Conservation (phyloP, 345 rosid genomes). For the Ailanthus altissimus region DNA sequence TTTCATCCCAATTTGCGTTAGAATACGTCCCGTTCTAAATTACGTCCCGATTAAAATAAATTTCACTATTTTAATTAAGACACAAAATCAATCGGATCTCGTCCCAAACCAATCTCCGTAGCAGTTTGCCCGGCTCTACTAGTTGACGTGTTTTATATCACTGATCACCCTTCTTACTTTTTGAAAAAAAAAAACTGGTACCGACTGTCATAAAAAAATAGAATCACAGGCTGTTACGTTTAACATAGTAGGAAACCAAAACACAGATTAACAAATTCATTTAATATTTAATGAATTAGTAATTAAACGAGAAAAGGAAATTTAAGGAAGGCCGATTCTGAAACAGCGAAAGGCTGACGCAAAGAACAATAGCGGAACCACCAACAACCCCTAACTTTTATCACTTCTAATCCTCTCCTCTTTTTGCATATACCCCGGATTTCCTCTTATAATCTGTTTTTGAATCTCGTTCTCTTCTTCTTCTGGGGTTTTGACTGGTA, state of each 20-base stretch:
- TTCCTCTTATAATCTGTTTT: not conserved
- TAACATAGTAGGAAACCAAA: not conserved
- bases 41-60: too few relatives aligned
- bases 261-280: not conserved
- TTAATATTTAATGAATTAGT: too few relatives aligned
- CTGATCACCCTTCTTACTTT: too few relatives aligned
- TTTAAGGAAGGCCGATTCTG: not conserved
- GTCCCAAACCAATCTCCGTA: too few relatives aligned
- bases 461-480: conserved; percentile 6
- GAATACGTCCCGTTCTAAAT: too few relatives aligned
- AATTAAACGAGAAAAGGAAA: too few relatives aligned
- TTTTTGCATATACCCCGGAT: not conserved
- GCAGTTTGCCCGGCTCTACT: too few relatives aligned
- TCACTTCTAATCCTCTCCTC: not conserved
- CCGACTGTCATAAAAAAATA: not conserved
- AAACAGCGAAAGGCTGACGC: not conserved
- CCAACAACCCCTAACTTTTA: conserved; percentile 11
- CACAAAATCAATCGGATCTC: too few relatives aligned
- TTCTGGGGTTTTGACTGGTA: conserved; percentile 10
- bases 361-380: not conserved
- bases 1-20: too few relatives aligned
- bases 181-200: too few relatives aligned
- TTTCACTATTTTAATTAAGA: too few relatives aligned
- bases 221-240: conserved; percentile 7
- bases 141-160: too few relatives aligned